Conservation (phyloP, 108 stramenopile genomes). For the Fragilaria radians region DNA sequence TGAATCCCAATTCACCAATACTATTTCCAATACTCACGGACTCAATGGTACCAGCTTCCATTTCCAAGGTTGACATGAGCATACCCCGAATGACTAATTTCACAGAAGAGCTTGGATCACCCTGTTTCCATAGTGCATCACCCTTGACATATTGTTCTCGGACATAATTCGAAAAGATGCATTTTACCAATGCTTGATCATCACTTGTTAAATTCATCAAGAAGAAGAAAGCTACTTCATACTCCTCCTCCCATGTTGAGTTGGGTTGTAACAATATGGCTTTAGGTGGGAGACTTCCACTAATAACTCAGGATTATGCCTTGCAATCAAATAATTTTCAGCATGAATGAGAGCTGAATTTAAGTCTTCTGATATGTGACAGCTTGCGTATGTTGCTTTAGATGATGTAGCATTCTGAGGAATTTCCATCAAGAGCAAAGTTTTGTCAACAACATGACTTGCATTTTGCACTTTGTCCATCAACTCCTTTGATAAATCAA, state of each 20-base stretch:
- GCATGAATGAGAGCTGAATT: constrained; percentile 59
- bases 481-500: constrained; percentile 31
- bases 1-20: constrained; percentile 61
- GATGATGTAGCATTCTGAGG: too few relatives aligned
- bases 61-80: constrained; percentile 48
- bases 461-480: background rate
- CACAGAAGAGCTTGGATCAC: constrained; percentile 36
- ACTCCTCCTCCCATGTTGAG: background rate
- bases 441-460: background rate
- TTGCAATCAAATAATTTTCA: constrained; percentile 53
- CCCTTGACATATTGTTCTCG: constrained; percentile 36
- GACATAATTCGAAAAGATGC: constrained; percentile 19
- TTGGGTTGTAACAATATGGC: background rate
- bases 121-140: constrained; percentile 52
- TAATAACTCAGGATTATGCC: constrained; percentile 29
- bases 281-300: constrained; percentile 13
- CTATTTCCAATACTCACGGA: constrained; percentile 29
- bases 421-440: too few relatives aligned
- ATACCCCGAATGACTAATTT: constrained; percentile 47
- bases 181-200: background rate
- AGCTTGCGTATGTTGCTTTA: too few relatives aligned
- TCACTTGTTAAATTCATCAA: background rate
- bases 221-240: background rate
- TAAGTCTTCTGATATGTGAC: constrained; percentile 15
- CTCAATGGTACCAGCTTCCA: constrained; percentile 33